Evolutionary conservation across 257 asterid genomes (phyloP), one percentile per base, ranked within the genome.

Genomic region (Fraxinus cuspidata): DNA sequence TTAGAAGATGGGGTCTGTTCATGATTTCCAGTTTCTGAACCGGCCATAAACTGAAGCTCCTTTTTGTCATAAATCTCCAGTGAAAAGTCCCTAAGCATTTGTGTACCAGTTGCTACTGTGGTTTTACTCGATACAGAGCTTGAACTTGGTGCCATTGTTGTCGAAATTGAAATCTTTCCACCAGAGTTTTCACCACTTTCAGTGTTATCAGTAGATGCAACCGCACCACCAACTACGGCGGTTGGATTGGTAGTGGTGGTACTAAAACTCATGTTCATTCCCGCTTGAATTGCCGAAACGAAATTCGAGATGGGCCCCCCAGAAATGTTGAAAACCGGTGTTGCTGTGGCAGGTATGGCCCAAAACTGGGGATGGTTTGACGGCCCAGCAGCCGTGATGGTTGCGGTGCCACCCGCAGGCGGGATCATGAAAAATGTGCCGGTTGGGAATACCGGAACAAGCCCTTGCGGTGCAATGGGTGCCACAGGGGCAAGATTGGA

Each of bases 31-130:
- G 87, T 74, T 2, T 78, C 82, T 27, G 84, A 70, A 27, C 85
- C 86, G 75, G 67, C 92, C 96, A 94, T 89, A 78, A 94, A 89
- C 83, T 94, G 97, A 79, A 88, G 95, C 83, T 94, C 98, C 78
- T 81, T 94, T 80, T 86, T 93, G 35, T 88, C 93, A 65, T 81
- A 91, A 25, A 84, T 82, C 92, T 84, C 91, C 82, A 87, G 64
- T 0, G 92, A 86, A 58, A 91, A 90, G 27, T 90, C 89, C 88
- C 90, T 86, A 68, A 85, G 79, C 89, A 81, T 84, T 68, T 84
- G 97, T 42, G 88, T 77, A 77, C 81, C 80, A 4, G 21, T 34
- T 60, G 83, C 78, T 35, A 25, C 78, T 2, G 73, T 28, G 32
- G 38, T 63, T 25, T 82, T 37, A 35, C 81, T 42, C 37, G 23